Evolutionary conservation across 305 asterid species (phyloP).

Genomic region (Fraxinus dipetala): DNA sequence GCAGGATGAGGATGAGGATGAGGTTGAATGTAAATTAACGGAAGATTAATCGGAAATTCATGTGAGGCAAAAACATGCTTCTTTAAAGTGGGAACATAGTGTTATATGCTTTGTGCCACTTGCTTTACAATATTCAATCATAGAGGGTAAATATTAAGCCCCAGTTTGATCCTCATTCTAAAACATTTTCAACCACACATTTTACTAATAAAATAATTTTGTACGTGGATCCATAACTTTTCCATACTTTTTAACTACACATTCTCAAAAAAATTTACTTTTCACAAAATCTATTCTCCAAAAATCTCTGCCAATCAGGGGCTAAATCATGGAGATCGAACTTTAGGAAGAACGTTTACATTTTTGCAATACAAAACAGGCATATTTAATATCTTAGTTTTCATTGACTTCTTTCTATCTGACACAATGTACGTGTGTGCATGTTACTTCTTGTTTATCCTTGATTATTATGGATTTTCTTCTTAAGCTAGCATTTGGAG

Average conservation of each 20-base stretch:
- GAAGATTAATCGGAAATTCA: background rate
- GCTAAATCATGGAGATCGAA: background rate
- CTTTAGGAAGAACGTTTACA: background rate
- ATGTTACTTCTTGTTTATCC: background rate
- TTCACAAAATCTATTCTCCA: background rate
- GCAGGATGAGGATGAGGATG: background rate
- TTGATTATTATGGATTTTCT: background rate
- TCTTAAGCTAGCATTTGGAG: background rate
- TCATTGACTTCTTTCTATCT: background rate
- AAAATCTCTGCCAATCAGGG: background rate
- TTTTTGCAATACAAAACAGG: background rate
- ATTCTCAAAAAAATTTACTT: background rate
- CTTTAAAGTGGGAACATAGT: background rate
- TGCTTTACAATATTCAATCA: background rate
- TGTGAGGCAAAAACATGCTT: background rate
- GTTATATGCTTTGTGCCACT: background rate
- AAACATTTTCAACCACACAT: background rate
- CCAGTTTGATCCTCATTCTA: background rate
- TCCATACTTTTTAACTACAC: background rate
- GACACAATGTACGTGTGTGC: background rate
- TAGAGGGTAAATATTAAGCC: background rate
- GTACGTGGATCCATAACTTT: background rate
- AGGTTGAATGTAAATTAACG: background rate
- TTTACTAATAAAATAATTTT: background rate
- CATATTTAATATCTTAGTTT: background rate